Conservation (phyloP, 2,329 filamentous ascomycete genomes). For the Pseudogymnoascus sp. region DNA sequence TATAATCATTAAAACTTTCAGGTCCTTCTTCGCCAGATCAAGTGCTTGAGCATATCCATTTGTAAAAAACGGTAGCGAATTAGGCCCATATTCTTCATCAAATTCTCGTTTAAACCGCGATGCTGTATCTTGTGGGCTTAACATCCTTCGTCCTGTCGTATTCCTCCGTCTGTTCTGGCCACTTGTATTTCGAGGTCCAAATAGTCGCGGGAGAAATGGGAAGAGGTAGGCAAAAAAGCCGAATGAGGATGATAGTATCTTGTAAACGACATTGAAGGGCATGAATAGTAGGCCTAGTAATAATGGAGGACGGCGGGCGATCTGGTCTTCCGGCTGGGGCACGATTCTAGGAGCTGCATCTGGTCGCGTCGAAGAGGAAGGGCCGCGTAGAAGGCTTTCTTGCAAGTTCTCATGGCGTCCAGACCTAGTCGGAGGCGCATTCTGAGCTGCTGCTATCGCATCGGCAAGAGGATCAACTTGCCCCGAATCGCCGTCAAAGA, state of each 20-base stretch:
- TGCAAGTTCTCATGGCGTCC: constrained; percentile 67
- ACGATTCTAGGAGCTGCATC: constrained; percentile 78
- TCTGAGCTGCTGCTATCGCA: constrained; percentile 52
- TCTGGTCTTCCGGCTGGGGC: constrained; percentile 58
- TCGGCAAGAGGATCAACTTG: constrained; percentile 73
- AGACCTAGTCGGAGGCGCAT: constrained; percentile 52
- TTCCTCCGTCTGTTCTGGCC: constrained; percentile 49
- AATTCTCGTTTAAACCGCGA: constrained; percentile 87
- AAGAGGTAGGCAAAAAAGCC: constrained; percentile 69
- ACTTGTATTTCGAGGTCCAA: constrained; percentile 47
- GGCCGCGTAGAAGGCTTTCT: constrained; percentile 40
- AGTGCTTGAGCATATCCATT: constrained; percentile 87
- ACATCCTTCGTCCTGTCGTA: constrained; percentile 61
- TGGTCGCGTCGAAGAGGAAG: constrained; percentile 34
- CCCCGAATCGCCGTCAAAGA: constrained; percentile 78
- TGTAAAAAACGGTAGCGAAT: constrained; percentile 69
- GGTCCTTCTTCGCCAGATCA: constrained; percentile 79
- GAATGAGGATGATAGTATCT: constrained; percentile 59
- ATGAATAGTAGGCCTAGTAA: constrained; percentile 70
- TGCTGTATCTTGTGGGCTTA: constrained; percentile 81
- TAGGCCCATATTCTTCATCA: constrained; percentile 79
- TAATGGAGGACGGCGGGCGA: constrained; percentile 62
- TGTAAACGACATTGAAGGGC: constrained; percentile 72
- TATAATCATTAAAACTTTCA: constrained; percentile 85
- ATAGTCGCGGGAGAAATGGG: constrained; percentile 65